These are phyloP conservation scores for Pichia membranifaciens DNA, from an alignment of 805 yeast genomes.

Conservation along the genomic window DNA sequence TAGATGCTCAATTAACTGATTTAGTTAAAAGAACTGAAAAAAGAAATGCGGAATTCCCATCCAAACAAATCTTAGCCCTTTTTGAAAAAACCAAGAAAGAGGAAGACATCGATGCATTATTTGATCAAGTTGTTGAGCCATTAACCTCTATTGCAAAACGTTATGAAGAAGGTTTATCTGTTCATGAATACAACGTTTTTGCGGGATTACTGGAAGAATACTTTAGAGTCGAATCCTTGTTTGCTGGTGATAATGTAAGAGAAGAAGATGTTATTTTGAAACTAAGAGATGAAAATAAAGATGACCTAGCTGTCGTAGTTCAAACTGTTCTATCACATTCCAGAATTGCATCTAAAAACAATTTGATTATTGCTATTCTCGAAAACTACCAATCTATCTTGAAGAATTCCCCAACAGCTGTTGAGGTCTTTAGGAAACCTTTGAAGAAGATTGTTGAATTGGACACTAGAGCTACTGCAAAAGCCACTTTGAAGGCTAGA, in stretches of 20 bases:
- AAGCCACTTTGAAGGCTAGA: conserved; percentile 91
- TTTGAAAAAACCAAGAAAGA: conserved; percentile 56
- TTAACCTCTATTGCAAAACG: conserved; percentile 62
- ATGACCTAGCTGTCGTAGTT: conserved; percentile 69
- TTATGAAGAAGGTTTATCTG: conserved; percentile 68
- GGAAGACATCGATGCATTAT: conserved; percentile 42
- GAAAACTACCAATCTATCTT: conserved; percentile 75
- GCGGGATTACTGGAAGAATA: conserved; percentile 66
- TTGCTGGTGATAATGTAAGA: conserved; percentile 68
- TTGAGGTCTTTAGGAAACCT: conserved; percentile 61
- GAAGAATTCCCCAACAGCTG: conserved; percentile 62
- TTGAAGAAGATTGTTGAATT: conserved; percentile 79
- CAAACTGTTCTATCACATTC: conserved; percentile 78
- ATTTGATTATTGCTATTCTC: conserved; percentile 78
- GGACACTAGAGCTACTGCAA: conserved; percentile 85
- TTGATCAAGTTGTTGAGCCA: conserved; percentile 63
- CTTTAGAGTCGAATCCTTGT: conserved; percentile 69
- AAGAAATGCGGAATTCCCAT: conserved; percentile 84
- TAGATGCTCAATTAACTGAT: conserved; percentile 61
- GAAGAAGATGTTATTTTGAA: conserved; percentile 86
- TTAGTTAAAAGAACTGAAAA: conserved; percentile 61
- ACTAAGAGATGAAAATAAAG: conserved; percentile 82
- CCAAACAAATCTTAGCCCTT: conserved; percentile 71
- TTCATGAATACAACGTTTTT: conserved; percentile 77
- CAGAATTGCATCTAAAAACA: conserved; percentile 89